Base-by-base conservation (phyloP, 768 basidiomycete genomes). In the Jaapia argillacea region DNA sequence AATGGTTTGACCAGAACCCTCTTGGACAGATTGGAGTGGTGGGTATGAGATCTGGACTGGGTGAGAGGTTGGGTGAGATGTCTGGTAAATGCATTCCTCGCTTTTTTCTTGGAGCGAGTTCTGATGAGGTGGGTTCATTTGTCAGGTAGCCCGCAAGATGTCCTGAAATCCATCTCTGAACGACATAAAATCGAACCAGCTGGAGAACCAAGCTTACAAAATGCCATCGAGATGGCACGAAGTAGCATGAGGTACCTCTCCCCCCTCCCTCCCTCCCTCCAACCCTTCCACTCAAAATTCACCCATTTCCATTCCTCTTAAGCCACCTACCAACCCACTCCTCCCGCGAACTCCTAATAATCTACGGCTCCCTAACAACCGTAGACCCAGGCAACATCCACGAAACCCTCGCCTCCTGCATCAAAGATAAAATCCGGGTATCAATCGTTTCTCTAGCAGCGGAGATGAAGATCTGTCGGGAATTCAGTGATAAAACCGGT, bases 1-100 rank as follows among this genome's bases (percentile, higher is more conserved):
- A 99, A 59, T 99, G 94, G 93, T 99, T 98, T 61, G 96, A 99
- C 64, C 96, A 98, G 66, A 99, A 99, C 56, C 96, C 96, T 1
- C 71, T 99, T 10, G 93, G 94, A 18, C 96, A 98, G 63, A 88
- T 99, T 50, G 94, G 92, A 1, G 67, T 98, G 24, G 89, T 98
- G 14, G 90, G 88, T 4, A 90, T 98, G 77, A 71, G 92, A 20
- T 79, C 87, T 25, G 90, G 96, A 0, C 61, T 97, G 20, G 92
- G 91, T 0, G 96, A 98, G 61, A 77, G 88, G 3, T 66, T 98
- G 33, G 79, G 88, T 2, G 86, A 91, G 47, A 87, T 99, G 81
- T 87, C 92, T 52, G 94, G 93, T 90, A 55, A 39, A 76, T 7
- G n/a, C n/a, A n/a, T n/a, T n/a, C n/a, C n/a, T n/a, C n/a, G n/a